Conservation (phyloP, 2,329 filamentous ascomycete genomes). For the Curvularia spicifera region DNA sequence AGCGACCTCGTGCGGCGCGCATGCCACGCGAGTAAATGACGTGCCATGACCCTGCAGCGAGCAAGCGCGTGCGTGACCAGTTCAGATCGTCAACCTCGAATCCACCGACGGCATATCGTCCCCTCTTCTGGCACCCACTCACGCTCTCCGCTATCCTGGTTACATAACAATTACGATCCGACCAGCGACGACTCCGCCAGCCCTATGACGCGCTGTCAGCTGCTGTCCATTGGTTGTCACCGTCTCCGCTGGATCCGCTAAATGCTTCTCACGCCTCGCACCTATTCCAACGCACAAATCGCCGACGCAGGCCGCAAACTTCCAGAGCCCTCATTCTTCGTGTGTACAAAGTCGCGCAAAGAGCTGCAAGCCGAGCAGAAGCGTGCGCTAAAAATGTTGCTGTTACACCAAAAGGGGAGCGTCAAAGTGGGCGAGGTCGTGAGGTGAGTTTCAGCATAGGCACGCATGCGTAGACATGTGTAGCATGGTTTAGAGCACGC, state of each 20-base stretch:
- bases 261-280: conserved; percentile 53
- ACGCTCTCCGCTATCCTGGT: background rate
- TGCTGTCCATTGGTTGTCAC: conserved; percentile 26
- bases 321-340: conserved; percentile 43
- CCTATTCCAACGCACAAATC: conserved; percentile 47
- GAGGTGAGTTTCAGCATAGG: conserved; percentile 59
- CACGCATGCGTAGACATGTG: background rate
- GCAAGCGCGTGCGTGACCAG: conserved; percentile 21
- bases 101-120: conserved; percentile 1
- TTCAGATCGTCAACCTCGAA: background rate
- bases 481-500: conserved; percentile 3
- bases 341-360: conserved; percentile 42
- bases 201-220: conserved; percentile 25
- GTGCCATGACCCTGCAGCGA: conserved; percentile 15
- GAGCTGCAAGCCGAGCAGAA: conserved; percentile 42
- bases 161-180: conserved; percentile 7
- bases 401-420: conserved; percentile 87
- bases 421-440: conserved; percentile 95
- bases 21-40: conserved; percentile 20
- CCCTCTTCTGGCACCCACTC: conserved; percentile 10
- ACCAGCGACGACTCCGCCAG: conserved; percentile 17
- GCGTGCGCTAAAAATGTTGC: conserved; percentile 69
- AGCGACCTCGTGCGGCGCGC: conserved; percentile 13
- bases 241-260: conserved; percentile 37
- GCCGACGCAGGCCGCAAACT: conserved; percentile 42